These are phyloP conservation scores for Botrytis fabae DNA, from an alignment of 2,329 filamentous ascomycete genomes.

Conservation along the genomic window DNA sequence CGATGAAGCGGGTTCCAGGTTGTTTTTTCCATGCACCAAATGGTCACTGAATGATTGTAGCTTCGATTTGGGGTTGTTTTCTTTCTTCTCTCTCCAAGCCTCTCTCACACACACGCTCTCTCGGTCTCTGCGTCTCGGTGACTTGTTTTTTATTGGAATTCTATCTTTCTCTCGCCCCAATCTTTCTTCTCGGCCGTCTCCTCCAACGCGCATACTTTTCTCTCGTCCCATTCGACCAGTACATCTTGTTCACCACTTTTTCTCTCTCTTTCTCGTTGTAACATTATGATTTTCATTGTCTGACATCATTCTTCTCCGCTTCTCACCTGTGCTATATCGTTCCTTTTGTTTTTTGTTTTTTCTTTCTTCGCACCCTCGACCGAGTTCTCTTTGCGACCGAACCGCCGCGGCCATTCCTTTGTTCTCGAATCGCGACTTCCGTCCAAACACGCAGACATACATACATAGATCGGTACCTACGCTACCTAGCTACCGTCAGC, in stretches of 20 bases:
- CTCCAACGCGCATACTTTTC: not conserved
- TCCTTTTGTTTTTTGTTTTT: not conserved
- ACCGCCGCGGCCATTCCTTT: constrained; percentile 21
- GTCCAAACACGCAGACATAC: not conserved
- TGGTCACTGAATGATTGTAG: not conserved
- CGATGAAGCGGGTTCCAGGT: constrained; percentile 5
- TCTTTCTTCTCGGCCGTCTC: not conserved
- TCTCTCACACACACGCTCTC: not conserved
- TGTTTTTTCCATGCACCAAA: not conserved
- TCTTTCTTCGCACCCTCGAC: not conserved
- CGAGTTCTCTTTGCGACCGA: constrained; percentile 9
- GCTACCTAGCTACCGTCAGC: not conserved
- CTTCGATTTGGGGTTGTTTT: not conserved
- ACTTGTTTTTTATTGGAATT: not conserved
- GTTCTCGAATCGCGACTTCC: constrained; percentile 7
- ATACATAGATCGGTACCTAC: not conserved
- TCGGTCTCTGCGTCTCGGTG: not conserved
- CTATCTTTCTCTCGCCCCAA: not conserved
- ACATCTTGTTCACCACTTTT: not conserved
- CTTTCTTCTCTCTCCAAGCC: not conserved
- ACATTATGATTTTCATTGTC: constrained; percentile 5
- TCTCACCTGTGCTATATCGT: not conserved
- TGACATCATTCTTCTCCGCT: constrained; percentile 19
- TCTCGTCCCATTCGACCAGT: not conserved
- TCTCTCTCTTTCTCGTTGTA: not conserved